These are phyloP conservation scores for Populus deltoides DNA, from an alignment of 345 rosid genomes.

Conservation along the genomic window DNA sequence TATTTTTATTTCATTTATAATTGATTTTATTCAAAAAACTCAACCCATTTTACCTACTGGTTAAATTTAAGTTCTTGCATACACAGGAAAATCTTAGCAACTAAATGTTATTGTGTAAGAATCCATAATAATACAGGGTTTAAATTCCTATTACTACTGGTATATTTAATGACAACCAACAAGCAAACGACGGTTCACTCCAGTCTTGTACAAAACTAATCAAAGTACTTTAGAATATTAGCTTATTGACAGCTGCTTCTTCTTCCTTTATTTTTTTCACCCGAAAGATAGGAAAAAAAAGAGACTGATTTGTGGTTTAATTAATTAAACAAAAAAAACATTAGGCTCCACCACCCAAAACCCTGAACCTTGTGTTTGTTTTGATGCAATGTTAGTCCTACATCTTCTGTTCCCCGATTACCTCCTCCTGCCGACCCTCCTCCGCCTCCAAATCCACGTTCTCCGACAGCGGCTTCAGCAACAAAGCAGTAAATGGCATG, in stretches of 20 bases:
- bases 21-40: no score
- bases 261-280: neutral
- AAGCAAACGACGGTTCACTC: no score
- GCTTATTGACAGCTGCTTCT: neutral
- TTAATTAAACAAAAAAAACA: neutral
- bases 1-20: no score
- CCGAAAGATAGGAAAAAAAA: neutral
- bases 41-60: no score
- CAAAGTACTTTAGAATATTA: no score
- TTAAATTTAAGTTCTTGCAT: no score
- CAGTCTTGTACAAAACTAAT: no score
- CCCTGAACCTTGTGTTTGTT: neutral
- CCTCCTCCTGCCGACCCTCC: conserved; percentile 14
- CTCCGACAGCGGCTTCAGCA: conserved; percentile 40
- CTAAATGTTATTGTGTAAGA: no score
- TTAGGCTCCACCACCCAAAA: neutral
- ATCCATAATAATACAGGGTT: no score
- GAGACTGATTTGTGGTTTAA: neutral
- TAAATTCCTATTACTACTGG: no score
- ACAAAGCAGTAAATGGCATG: conserved; percentile 59
- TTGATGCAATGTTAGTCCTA: neutral
- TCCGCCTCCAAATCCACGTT: conserved; percentile 12
- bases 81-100: no score
- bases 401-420: neutral
- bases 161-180: no score